Percentiles rank a stretch among this genome's conserved stretches.
Evolutionary conservation across 768 basidiomycete species (phyloP).

Genomic region (Artomyces pyxidatus): DNA sequence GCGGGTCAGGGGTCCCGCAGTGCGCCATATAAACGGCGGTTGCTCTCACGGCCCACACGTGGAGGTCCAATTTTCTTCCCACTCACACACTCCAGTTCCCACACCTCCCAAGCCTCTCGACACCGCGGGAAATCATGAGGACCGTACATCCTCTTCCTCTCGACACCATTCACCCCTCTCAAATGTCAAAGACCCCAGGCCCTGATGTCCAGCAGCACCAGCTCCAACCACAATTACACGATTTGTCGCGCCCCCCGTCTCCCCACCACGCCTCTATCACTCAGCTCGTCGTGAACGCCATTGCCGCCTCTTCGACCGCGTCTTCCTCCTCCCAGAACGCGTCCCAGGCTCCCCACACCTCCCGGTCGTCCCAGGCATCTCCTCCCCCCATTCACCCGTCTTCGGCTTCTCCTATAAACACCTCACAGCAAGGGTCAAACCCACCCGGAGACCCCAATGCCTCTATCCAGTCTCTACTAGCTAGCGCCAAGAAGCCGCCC

Average conservation of each 20-base stretch:
- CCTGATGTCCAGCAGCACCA: constrained; percentile 12
- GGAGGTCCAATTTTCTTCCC: constrained; percentile 34
- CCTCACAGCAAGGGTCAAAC: constrained; percentile 17
- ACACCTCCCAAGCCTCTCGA: constrained; percentile 27
- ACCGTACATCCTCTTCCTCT: constrained; percentile 41
- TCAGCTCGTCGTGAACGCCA: constrained; percentile 17
- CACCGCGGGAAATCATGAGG: constrained; percentile 37
- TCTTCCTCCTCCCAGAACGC: constrained; percentile 25
- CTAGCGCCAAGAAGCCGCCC: constrained; percentile 12
- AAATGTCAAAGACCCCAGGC: constrained; percentile 12
- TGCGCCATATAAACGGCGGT: constrained; percentile 23
- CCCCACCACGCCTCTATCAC: constrained; percentile 12
- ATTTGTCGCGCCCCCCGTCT: constrained; percentile 13
- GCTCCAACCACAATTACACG: constrained; percentile 12
- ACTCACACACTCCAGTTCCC: constrained; percentile 38
- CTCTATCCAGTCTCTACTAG: constrained; percentile 21
- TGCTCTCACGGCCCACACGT: constrained; percentile 21
- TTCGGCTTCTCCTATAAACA: constrained; percentile 25
- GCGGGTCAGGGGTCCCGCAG: constrained; percentile 18
- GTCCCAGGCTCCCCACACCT: constrained; percentile 27
- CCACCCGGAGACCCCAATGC: constrained; percentile 12
- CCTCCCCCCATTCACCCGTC: constrained; percentile 24
- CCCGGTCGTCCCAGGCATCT: constrained; percentile 17
- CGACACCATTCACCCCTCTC: constrained; percentile 23
- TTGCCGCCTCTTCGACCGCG: constrained; percentile 15